Base-by-base conservation (phyloP, 2,329 filamentous ascomycete species). In the Diaporthe sp. region DNA sequence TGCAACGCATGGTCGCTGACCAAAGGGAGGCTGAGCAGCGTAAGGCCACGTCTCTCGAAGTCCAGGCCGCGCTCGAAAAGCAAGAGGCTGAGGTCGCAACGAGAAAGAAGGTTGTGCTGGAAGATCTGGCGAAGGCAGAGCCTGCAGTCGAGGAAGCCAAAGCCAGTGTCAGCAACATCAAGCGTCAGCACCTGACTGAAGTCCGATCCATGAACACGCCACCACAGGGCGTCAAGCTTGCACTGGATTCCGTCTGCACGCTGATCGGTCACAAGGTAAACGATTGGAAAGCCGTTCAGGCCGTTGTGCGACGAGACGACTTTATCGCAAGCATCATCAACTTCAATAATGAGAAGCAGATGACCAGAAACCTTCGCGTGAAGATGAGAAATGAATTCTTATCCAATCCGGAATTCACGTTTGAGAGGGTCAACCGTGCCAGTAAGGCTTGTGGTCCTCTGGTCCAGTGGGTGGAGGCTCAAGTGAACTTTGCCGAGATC, bases 281-380 rank as follows among this genome's bases (percentile, higher is more conserved):
- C 74, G 94, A 94, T 81, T 99, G 97, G 97, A 98, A 96, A 86
- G 92, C 91, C 17, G 95, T 98, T 75, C 94, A 97, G 82, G 92
- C 90, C 70, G 94, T 98, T 76, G 92, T 99, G 75, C 94, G 96
- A 79, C 92, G 92, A 73, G 97, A 98, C 80, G 96, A 98, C 81
- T 99, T 99, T 84, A 98, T 99, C 84, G 94, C 95, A 65, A 98
- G 94, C 84, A 99, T 99, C 80, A 94, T 98, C 83, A 95, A 95
- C 83, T 99, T 98, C 81, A 94, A 98, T 86, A 99, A 98, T 80
- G 96, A 97, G 84, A 92, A 89, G 82, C 93, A 97, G 83, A 98
- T 99, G 96, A 99, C 96, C 22, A 93, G 92, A 79, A 85, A 86
- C 35, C 89, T 97, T 78, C 91, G 97, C 66, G 87, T 91, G 78